Percentiles rank a stretch among this genome's conserved stretches.
Conservation (phyloP, 2,329 filamentous ascomycete genomes). For the Scolecobasidium constrictum region DNA sequence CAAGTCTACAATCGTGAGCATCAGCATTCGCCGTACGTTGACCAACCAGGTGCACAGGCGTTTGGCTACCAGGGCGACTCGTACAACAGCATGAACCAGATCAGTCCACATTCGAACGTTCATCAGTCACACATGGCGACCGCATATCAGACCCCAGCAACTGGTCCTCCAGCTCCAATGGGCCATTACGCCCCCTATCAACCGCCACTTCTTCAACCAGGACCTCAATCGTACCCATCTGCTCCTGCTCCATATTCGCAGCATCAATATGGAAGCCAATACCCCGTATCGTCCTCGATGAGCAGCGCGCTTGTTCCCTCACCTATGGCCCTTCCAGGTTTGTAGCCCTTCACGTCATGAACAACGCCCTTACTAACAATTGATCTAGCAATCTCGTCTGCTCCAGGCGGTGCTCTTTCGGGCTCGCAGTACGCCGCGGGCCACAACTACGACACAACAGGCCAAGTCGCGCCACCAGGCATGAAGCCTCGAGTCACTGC, state of each 20-base stretch:
- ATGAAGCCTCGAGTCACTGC: constrained; percentile 96
- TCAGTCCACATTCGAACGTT: constrained; percentile 76
- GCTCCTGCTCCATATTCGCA: constrained; percentile 47
- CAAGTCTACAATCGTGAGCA: constrained; percentile 28
- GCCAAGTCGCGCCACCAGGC: constrained; percentile 80
- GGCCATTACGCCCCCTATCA: constrained; percentile 73
- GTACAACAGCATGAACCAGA: constrained; percentile 66
- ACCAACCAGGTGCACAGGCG: constrained; percentile 18
- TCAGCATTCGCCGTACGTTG: constrained; percentile 28
- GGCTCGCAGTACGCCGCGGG: constrained; percentile 31
- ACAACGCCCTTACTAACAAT: background rate
- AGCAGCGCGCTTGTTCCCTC: constrained; percentile 50
- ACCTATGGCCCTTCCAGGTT: constrained; percentile 51
- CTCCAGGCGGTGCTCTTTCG: constrained; percentile 5
- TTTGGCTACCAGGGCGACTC: constrained; percentile 13
- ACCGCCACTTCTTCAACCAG: constrained; percentile 63
- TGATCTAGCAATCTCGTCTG: constrained; percentile 12
- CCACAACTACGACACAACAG: constrained; percentile 70
- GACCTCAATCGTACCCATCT: constrained; percentile 56
- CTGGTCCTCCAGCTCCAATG: constrained; percentile 62
- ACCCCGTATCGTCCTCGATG: constrained; percentile 60
- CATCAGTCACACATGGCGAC: constrained; percentile 62
- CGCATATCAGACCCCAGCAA: constrained; percentile 63
- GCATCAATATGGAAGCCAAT: constrained; percentile 61
- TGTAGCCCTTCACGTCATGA: constrained; percentile 17